These are phyloP conservation scores for Aspergillus mulundensis DNA, from an alignment of 495 filamentous ascomycete species.

Conservation along the genomic window DNA sequence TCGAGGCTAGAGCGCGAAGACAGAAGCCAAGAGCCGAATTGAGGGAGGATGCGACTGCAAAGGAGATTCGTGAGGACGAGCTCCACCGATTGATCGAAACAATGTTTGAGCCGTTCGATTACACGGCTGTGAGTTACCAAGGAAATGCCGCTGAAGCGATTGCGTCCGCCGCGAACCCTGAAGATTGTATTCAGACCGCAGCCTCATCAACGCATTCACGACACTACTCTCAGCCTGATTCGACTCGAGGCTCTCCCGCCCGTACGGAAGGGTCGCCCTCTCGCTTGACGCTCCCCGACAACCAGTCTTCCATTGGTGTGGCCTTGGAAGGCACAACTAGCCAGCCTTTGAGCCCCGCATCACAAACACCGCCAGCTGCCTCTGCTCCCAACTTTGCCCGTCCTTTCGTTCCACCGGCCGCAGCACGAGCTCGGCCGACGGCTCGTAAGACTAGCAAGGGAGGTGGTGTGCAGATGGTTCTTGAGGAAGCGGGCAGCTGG, in stretches of 20 bases:
- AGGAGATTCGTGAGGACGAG: conserved; percentile 92
- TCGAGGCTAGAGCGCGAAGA: conserved; percentile 86
- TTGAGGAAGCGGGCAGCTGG: conserved; percentile 87
- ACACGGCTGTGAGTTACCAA: conserved; percentile 69
- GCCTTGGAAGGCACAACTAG: conserved; percentile 24
- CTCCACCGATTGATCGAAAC: conserved; percentile 92
- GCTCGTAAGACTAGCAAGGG: conserved; percentile 64
- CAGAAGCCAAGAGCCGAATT: conserved; percentile 90
- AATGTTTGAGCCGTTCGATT: conserved; percentile 94
- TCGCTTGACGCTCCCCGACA: conserved; percentile 23
- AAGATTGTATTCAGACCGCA: conserved; percentile 35
- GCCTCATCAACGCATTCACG: conserved; percentile 31
- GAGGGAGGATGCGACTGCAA: conserved; percentile 90
- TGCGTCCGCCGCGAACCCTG: conserved; percentile 38
- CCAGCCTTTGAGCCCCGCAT: conserved; percentile 20
- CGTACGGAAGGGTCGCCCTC: conserved; percentile 25
- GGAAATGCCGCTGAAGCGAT: conserved; percentile 44
- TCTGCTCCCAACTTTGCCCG: conserved; percentile 15
- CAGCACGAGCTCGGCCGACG: conserved; percentile 29
- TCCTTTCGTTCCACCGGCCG: conserved; percentile 28
- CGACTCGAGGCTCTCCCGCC: conserved; percentile 25
- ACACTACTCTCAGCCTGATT: conserved; percentile 39
- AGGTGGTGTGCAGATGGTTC: conserved; percentile 85
- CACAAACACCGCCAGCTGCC: conserved; percentile 29
- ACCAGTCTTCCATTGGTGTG: conserved; percentile 26